Base-by-base conservation (phyloP, 139 green algal genomes). In the Chlorella vulgaris region DNA sequence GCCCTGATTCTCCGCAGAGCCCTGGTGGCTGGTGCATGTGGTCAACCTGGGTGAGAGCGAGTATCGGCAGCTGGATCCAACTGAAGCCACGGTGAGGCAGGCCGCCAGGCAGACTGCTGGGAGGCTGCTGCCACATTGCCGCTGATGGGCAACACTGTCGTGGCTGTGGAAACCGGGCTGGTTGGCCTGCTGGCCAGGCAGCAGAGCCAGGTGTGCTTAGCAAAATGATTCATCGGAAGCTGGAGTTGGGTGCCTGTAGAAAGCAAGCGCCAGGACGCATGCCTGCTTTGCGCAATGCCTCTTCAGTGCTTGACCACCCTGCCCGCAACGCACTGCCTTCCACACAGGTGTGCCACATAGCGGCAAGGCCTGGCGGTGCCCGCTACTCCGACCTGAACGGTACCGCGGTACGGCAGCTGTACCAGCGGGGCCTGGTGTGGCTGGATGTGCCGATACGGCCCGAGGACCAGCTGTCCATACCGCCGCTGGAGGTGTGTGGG, bases 41-140 rank as follows among this genome's bases (percentile, higher is more conserved):
- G 94, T 97, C 40, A 96, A 96, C 79, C 55, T 83, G 95, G 92
- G 90, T 10, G 92, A 97, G 79, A 62, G 62, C 0, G 94, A 98
- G 82, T 94, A 91, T 69, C 81, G 87, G 15, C 82, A 92, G 82
- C 86, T 98, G 81, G 87, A 79, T 10, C 73, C 87, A 21, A 88
- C 90, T 39, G 95, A 98, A 88, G 69, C 95, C 36, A 82, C 82
- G 13, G 47, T 80, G 55, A n/a, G 55, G 55, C 55, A 28, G 55
- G 15, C 18, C 55, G 18, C 55, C 47, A 24, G 47, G 13, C 47
- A 24, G 47, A 15, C 15, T 58, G 15, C 47, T 58, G 15, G n/a
- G n/a, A n/a, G n/a, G n/a, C n/a, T n/a, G n/a, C n/a, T 91, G 87
- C 74, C 76, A 74, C 66, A 69, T 74, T 3, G 84, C 84, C 24